These are phyloP conservation scores for Colletotrichum higginsianum DNA, from an alignment of 2,329 filamentous ascomycete species.

Conservation along the genomic window DNA sequence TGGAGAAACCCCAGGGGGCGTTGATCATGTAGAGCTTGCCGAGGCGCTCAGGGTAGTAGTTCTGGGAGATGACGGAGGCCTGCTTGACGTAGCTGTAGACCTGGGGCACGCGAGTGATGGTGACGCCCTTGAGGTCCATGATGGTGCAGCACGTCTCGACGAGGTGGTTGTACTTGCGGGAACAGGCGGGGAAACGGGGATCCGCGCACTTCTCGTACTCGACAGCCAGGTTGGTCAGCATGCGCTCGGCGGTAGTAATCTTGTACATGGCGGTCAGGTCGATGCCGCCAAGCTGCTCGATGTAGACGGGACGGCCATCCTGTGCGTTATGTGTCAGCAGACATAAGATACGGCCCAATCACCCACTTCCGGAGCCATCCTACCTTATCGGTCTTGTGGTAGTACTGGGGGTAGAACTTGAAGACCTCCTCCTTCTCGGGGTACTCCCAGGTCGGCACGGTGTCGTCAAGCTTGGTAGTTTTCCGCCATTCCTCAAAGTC, in stretches of 20 bases:
- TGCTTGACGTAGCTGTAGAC: slow-evolving; percentile 91
- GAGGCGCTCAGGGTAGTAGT: slow-evolving; percentile 98
- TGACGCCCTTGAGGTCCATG: slow-evolving; percentile 97
- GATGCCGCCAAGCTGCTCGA: slow-evolving; percentile 95
- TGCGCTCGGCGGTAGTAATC: slow-evolving; percentile 92
- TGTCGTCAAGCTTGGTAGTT: slow-evolving; percentile 86
- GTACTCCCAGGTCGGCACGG: slow-evolving; percentile 87
- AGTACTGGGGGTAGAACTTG: slow-evolving; percentile 97
- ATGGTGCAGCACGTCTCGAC: slow-evolving; percentile 99
- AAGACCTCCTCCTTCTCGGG: slow-evolving; percentile 86
- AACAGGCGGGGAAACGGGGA: slow-evolving; percentile 94
- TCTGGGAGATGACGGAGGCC: slow-evolving; percentile 92
- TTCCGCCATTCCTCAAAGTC: slow-evolving; percentile 93
- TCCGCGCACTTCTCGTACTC: slow-evolving; percentile 98
- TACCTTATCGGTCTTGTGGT: slow-evolving; percentile 95
- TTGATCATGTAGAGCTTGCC: slow-evolving; percentile 99
- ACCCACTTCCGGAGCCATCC: slow-evolving; percentile 9
- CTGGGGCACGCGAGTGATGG: slow-evolving; percentile 82
- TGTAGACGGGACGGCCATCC: slow-evolving; percentile 98
- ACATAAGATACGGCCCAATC: too few relatives aligned
- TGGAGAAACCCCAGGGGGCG: slow-evolving; percentile 94
- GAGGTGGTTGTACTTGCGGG: slow-evolving; percentile 88
- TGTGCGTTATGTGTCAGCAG: slow-evolving; percentile 54
- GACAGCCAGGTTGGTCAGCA: slow-evolving; percentile 95
- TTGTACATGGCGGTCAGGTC: slow-evolving; percentile 92